Evolutionary conservation across 306 rosid genomes (phyloP).

Genomic region (Hippophae gyantsensis): DNA sequence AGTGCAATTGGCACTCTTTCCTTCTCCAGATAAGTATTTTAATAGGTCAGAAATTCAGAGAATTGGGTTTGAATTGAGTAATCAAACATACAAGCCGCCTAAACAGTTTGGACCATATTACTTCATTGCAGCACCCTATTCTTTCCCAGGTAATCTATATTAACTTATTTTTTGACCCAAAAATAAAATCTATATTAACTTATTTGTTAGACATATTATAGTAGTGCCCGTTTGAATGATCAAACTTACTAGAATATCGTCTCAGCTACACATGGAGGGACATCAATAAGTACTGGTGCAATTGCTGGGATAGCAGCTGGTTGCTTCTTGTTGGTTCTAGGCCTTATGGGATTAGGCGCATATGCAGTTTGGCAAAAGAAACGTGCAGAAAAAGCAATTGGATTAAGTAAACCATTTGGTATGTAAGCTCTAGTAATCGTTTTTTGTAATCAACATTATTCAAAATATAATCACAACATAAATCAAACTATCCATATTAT

Average conservation of each 20-base stretch:
- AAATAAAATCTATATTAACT: neutral
- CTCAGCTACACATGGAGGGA: conserved; percentile 35
- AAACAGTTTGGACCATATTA: conserved; percentile 62
- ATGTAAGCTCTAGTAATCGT: conserved; percentile 3
- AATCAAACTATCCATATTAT: conserved; percentile 7
- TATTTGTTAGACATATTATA: conserved; percentile 1
- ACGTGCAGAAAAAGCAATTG: conserved; percentile 88
- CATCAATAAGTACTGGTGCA: conserved; percentile 36
- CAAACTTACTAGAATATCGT: conserved; percentile 23
- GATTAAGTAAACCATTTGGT: conserved; percentile 84
- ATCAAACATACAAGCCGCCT: conserved; percentile 89
- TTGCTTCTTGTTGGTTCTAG: conserved; percentile 46
- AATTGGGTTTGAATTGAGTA: conserved; percentile 69
- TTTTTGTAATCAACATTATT: conserved; percentile 7
- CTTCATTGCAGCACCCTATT: conserved; percentile 62
- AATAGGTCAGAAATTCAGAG: conserved; percentile 65
- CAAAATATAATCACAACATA: neutral
- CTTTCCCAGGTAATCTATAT: conserved; percentile 47
- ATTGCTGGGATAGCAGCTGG: conserved; percentile 51
- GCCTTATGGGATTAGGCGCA: conserved; percentile 49
- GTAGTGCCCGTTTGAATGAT: neutral
- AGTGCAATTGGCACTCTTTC: conserved; percentile 69
- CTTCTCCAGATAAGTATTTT: conserved; percentile 49
- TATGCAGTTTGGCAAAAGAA: conserved; percentile 82
- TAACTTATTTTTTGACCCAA: too few species aligned